Base-by-base conservation (phyloP, 2,329 filamentous ascomycete genomes). In the Diaporthe helianthi region DNA sequence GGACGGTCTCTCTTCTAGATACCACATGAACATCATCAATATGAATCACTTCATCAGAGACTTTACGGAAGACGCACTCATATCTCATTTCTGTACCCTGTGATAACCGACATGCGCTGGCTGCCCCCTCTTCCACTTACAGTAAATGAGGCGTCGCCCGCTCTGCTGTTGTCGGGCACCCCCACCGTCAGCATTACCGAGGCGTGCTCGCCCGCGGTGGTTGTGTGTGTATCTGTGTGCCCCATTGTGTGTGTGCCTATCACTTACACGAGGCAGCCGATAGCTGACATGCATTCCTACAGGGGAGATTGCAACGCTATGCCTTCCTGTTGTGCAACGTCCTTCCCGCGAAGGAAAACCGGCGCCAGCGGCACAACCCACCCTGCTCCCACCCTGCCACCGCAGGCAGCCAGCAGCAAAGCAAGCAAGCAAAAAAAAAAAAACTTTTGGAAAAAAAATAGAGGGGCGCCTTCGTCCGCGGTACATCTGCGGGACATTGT, bases 1-100 rank as follows among this genome's bases (percentile, higher is more conserved):
- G 58, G 44, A 63, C 58, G 44, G 44, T 63, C 29, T 63, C 41
- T 61, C 29, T 47, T 47, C 44, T 63, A 63, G 58, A 63, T 63
- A 63, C 58, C 58, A 61, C 58, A 63, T 13, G 58, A 36, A 49
- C 13, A 63, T 13, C 58, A 63, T 13, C 58, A 63, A 63, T 26
- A 63, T 49, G 58, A 49, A 63, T 63, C 44, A 63, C 58, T 63
- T 63, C 58, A 63, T 63, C 58, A 63, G 12, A 63, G 29, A 61
- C 41, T 17, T 33, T 1, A 22, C 55, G 47, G 31, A 9, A 9
- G 12, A 22, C 12, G 12, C 3, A n/a, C 44, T 63, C 58, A 49
- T 44, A 24, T 63, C 19, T 49, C 44, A 63, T 24, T 36, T 49
- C 29, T 63, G 13, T n/a, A 9, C n/a, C 44, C 2, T 29, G 6